phyloP scores from a whole-genome alignment of 106 monocot genomes.

The Narthecium ossifragum region DNA sequence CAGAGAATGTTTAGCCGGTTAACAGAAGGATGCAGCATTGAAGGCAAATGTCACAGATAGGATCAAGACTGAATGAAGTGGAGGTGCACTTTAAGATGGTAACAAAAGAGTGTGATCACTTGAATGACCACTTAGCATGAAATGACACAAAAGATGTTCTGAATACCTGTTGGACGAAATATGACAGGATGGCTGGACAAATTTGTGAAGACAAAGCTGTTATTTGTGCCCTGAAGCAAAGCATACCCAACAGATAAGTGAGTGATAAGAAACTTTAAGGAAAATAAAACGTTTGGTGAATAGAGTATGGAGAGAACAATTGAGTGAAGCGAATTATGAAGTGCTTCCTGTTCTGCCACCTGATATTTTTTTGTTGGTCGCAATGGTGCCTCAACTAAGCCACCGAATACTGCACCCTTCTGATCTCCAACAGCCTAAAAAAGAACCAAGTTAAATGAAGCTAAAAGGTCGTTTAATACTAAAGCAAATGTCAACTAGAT shows the following conservation, averaged over 20 bases:
- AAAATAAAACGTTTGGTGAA: background rate
- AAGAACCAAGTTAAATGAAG: background rate
- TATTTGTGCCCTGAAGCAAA: slow-evolving; percentile 63
- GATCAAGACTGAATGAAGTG: too few relatives aligned
- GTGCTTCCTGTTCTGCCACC: slow-evolving; percentile 22
- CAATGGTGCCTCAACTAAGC: slow-evolving; percentile 84
- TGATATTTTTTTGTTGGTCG: slow-evolving; percentile 85
- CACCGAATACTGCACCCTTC: slow-evolving; percentile 94
- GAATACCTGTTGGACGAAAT: slow-evolving; percentile 82
- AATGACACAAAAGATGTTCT: background rate
- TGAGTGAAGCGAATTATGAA: background rate
- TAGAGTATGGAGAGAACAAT: background rate
- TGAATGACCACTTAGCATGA: too few relatives aligned
- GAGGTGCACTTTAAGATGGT: too few relatives aligned
- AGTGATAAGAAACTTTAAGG: background rate
- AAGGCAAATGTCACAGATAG: too few relatives aligned
- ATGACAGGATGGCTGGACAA: slow-evolving; percentile 59
- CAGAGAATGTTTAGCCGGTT: too few relatives aligned
- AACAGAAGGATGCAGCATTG: too few relatives aligned
- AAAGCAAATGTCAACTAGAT: too few relatives aligned
- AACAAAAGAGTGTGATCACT: too few relatives aligned
- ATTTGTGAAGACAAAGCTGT: slow-evolving; percentile 81
- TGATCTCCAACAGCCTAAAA: slow-evolving; percentile 82
- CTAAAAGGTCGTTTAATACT: too few relatives aligned
- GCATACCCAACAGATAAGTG: background rate